A percentile compares a stretch with the other conserved stretches of the same genome.
These are phyloP conservation scores for Phytophthora pinifolia DNA, from an alignment of 352 stramenopile genomes.

Conservation along the genomic window DNA sequence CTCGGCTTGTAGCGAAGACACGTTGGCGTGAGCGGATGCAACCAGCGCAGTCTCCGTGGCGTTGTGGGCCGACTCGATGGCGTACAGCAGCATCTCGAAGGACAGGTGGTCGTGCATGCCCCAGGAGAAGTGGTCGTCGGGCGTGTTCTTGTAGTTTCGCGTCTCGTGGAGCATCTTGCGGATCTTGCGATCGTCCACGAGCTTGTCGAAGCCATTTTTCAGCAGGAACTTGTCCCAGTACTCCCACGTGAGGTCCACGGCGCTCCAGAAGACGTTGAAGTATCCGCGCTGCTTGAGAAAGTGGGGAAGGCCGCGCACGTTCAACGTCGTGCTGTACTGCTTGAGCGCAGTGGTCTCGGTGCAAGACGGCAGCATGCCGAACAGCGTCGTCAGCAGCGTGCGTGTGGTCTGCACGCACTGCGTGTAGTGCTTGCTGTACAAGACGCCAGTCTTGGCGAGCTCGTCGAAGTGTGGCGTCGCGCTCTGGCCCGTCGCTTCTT, in stretches of 20 bases:
- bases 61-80: constrained; percentile 53
- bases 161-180: constrained; percentile 65
- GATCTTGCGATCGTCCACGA: constrained; percentile 66
- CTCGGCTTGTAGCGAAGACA: not conserved
- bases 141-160: constrained; percentile 52
- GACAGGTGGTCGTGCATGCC: constrained; percentile 74
- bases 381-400: constrained; percentile 69
- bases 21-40: not conserved
- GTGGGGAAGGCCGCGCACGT: constrained; percentile 54
- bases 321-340: constrained; percentile 52
- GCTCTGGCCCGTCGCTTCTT: constrained; percentile 43
- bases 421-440: constrained; percentile 75
- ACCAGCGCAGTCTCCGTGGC: constrained; percentile 26
- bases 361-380: constrained; percentile 69
- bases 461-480: constrained; percentile 65
- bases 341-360: constrained; percentile 68
- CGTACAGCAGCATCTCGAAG: constrained; percentile 72
- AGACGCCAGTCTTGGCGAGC: constrained; percentile 48
- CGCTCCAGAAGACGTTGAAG: constrained; percentile 75
- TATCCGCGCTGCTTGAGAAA: constrained; percentile 71
- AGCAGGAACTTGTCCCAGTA: constrained; percentile 70
- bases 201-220: constrained; percentile 68
- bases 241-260: constrained; percentile 61
- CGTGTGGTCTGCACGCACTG: constrained; percentile 67
- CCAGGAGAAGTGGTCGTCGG: constrained; percentile 68